Base-by-base conservation (phyloP, 108 stramenopile genomes). In the Cyclotella baltica region DNA sequence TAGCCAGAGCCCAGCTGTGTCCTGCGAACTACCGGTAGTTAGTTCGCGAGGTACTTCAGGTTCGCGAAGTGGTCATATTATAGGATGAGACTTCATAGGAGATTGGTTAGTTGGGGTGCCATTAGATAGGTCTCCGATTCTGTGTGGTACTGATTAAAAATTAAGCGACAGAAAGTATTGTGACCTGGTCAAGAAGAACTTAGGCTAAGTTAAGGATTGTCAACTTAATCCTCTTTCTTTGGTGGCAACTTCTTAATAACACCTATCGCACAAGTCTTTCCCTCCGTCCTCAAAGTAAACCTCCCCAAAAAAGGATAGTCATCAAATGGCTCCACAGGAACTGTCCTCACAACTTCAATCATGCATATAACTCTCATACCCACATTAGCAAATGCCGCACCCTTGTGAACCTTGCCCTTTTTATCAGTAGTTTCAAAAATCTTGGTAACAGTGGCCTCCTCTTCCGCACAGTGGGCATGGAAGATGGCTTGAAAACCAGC, bases 241-340 rank as follows among this genome's bases (percentile, higher is more conserved):
- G 96, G 93, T 31, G 96, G 96, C 65, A 96, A 86, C 86, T 97
- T 97, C 29, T 92, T 92, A 35, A 99, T 90, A 55, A 97, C 98
- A 5, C 99, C 99, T 83, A 99, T 98, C 31, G 98, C 98, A 57
- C 99, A 96, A 29, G 99, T 98, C 86, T 97, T 96, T 62, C 99
- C 99, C 77, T 99, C 99, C 35, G 98, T 98, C 73, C 99, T 89
- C 30, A 99, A 87, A 25, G 99, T 99, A 81, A 99, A 98, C 43
- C 99, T 86, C 31, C 99, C 99, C 40, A 99, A 77, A 70, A 97
- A 98, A 28, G 95, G 92, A 78, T 93, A 88, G 55, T 92, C 86
- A 10, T 95, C 96, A 77, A 88, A 99, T 11, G 91, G 85, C 70
- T 98, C 99, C 31, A 97, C 75, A 53, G 97, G 97, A 63, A 92